Evolutionary conservation across 2,329 filamentous ascomycete genomes (phyloP).

Genomic region (Didymella arachidicola): DNA sequence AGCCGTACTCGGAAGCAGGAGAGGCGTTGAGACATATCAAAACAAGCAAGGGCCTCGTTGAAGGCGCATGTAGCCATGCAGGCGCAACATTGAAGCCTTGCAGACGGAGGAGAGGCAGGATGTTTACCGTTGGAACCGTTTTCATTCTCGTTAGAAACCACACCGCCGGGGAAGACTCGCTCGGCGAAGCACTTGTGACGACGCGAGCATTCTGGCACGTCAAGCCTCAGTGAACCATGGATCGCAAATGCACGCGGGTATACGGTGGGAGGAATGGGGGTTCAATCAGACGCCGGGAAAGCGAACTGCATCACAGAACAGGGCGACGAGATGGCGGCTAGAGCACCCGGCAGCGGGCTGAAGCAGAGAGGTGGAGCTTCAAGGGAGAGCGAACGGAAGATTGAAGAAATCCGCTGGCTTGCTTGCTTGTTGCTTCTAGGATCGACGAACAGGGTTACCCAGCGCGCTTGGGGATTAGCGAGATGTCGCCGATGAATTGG

Average conservation of each 20-base stretch:
- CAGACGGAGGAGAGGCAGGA: constrained; percentile 30
- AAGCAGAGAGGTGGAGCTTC: constrained; percentile 41
- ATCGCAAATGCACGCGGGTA: constrained; percentile 30
- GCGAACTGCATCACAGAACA: constrained; percentile 35
- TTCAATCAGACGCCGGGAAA: constrained; percentile 30
- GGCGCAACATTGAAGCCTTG: constrained; percentile 19
- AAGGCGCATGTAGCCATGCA: constrained; percentile 15
- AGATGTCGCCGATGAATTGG: constrained; percentile 44
- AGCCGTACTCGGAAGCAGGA: constrained; percentile 33
- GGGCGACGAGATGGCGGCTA: constrained; percentile 31
- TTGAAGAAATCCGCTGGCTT: constrained; percentile 43
- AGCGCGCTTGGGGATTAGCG: constrained; percentile 41
- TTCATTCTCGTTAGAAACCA: constrained; percentile 54
- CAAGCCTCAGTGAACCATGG: constrained; percentile 39
- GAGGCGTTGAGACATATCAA: constrained; percentile 37
- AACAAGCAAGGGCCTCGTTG: constrained; percentile 40
- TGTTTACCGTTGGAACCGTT: constrained; percentile 56
- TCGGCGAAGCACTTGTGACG: constrained; percentile 49
- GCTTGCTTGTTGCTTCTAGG: constrained; percentile 40
- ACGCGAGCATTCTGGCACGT: constrained; percentile 53
- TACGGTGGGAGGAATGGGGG: constrained; percentile 28
- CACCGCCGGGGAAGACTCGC: constrained; percentile 49
- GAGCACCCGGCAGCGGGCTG: constrained; percentile 39
- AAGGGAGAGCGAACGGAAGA: constrained; percentile 41
- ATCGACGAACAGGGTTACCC: constrained; percentile 45